A percentile compares a stretch with the other conserved stretches of the same genome.
These are phyloP conservation scores for Lichtheimia ornata DNA, from an alignment of 371 early-diverging fungal genomes.

Conservation along the genomic window DNA sequence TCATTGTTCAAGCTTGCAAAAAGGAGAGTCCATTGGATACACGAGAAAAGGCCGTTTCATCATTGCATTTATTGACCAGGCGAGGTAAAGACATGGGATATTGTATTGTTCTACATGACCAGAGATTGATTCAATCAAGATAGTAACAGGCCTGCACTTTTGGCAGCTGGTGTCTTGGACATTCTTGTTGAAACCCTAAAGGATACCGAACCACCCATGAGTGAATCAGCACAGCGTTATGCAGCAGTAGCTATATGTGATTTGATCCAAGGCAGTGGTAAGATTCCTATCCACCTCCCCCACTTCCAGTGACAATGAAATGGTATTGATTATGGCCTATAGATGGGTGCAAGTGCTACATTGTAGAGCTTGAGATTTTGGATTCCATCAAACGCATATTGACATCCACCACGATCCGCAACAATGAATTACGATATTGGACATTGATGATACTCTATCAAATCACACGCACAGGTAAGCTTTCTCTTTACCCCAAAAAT, in stretches of 20 bases:
- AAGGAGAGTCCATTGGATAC: constrained; percentile 47
- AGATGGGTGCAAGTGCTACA: constrained; percentile 56
- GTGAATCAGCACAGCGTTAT: constrained; percentile 64
- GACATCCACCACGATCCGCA: constrained; percentile 52
- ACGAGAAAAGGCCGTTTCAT: constrained; percentile 61
- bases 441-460: constrained; percentile 77
- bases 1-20: constrained; percentile 53
- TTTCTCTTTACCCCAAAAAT: no score
- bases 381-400: constrained; percentile 64
- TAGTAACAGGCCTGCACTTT: constrained; percentile 55
- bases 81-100: constrained; percentile 43
- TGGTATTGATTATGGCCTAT: neutral
- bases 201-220: constrained; percentile 48
- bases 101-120: neutral
- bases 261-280: constrained; percentile 68
- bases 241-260: constrained; percentile 74
- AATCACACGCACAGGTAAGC: constrained; percentile 64
- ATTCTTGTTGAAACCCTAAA: constrained; percentile 66
- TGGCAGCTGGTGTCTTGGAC: constrained; percentile 61
- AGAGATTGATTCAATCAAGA: constrained; percentile 38
- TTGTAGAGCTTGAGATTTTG: constrained; percentile 65
- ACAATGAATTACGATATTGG: constrained; percentile 83
- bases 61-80: constrained; percentile 72
- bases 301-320: constrained; percentile 3
- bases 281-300: no score